Base-by-base conservation (phyloP, 75 land plant genomes). In the Pinus albicaulis region DNA sequence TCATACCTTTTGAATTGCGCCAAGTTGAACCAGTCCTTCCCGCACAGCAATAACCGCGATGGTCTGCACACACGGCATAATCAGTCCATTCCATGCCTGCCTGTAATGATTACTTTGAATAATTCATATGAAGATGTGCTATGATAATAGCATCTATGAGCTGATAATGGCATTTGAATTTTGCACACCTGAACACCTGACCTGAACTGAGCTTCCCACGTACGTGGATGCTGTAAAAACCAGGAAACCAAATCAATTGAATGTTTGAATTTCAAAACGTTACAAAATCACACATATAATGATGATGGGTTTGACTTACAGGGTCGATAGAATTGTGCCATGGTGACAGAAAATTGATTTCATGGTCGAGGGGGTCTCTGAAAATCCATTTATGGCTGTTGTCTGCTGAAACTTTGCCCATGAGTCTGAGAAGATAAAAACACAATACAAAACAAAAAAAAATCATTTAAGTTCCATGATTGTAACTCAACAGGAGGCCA, bases 161-260 rank as follows among this genome's bases (percentile, higher is more conserved):
- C 53, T 10, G 12, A 48, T 48, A 1, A 48, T 48, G 2, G 11
- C 10, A 48, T 48, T 48, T 48, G 53, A 48, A 10, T 48, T 48
- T 1, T 0, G 53, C 36, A 20, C 22, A 92, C 95, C 92, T 92
- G 86, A 66, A 95, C 86, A 8, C 98, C 98, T 55, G 91, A 82
- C 69, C 91, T 92, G 83, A 95, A 95, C 78, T 95, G 98, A 41
- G 92, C 91, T 80, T 96, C 97, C 99, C 99, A 96, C 48, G 99
- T 92, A 68, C 94, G 90, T 55, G 99, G 97, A 62, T 88, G 90
- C 99, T 93, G 89, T 41, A 57, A 10, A 48, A 48, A 10, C 2
- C 12, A 11, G 53, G 53, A 48, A 48, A 10, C 11, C 53, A 48
- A 48, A 48, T 48, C 53, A 48, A 44, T 48, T 48, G 53, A 48